phyloP scores from a whole-genome alignment of 1,284 basidiomycete genomes.

The Phellopilus nigrolimitatus region DNA sequence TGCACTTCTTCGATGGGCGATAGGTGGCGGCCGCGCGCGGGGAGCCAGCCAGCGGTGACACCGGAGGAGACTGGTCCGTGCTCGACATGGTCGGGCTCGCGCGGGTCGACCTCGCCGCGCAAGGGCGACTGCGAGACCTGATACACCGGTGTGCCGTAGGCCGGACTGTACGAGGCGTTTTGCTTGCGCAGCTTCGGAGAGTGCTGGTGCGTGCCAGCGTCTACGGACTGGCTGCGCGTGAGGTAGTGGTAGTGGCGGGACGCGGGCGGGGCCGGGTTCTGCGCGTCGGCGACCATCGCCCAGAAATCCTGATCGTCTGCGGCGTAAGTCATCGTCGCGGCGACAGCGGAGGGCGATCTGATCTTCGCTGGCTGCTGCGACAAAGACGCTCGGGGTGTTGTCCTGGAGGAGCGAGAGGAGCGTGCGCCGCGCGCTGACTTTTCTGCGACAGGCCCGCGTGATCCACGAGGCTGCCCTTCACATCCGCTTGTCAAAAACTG shows the following conservation, averaged over 20 bases:
- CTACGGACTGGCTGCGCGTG: slow-evolving; percentile 20
- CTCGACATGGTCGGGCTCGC: not conserved
- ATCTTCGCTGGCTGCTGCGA: slow-evolving; percentile 4
- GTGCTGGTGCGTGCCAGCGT: slow-evolving; percentile 1
- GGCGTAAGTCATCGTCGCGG: slow-evolving; percentile 5
- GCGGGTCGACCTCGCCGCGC: not conserved
- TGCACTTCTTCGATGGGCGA: slow-evolving; percentile 19
- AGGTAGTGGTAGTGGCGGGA: slow-evolving; percentile 17
- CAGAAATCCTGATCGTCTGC: slow-evolving; percentile 10
- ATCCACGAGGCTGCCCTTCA: slow-evolving; percentile 15
- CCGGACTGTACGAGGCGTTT: slow-evolving; percentile 5
- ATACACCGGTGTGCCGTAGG: not conserved
- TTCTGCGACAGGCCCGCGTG: slow-evolving; percentile 10
- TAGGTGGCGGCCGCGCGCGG: slow-evolving; percentile 1
- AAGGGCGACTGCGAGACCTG: not conserved
- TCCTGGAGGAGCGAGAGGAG: slow-evolving; percentile 5
- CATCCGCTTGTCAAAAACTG: not conserved
- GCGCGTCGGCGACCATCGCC: slow-evolving; percentile 3
- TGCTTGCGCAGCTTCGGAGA: slow-evolving; percentile 11
- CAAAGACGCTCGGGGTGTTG: slow-evolving; percentile 1
- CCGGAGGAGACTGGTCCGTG: not conserved
- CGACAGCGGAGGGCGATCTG: not conserved
- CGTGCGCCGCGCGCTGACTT: not conserved
- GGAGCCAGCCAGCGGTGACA: not conserved
- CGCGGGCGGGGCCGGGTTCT: not conserved